Conservation (phyloP, 1,139 yeast species). For the Entelexis paramagnoliae region DNA sequence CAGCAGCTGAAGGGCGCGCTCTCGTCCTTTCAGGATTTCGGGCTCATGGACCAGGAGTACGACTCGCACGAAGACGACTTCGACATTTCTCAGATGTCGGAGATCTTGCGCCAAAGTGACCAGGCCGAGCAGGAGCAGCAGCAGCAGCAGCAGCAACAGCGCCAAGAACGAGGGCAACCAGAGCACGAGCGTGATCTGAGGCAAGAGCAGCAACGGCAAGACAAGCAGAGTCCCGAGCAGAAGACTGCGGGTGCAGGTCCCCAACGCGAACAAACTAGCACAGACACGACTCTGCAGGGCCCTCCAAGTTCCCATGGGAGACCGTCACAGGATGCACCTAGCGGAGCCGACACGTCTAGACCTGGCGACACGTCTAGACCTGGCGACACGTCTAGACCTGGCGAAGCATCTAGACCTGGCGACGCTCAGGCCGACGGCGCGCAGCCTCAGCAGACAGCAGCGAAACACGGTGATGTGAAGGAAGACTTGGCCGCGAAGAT, state of each 20-base stretch:
- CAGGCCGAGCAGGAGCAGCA: background rate
- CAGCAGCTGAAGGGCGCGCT: conserved; percentile 25
- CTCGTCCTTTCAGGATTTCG: conserved; percentile 21
- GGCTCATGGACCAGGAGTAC: conserved; percentile 6
- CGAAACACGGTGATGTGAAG: background rate
- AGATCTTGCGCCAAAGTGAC: background rate
- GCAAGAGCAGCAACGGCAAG: background rate
- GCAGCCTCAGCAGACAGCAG: background rate
- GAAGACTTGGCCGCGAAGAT: conserved; percentile 12
- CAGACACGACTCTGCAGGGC: background rate
- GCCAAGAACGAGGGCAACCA: too few species aligned
- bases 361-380: background rate
- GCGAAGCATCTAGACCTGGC: background rate
- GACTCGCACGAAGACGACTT: conserved; percentile 1
- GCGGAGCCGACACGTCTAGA: background rate
- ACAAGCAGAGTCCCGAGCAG: background rate
- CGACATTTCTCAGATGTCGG: background rate
- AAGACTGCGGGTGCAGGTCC: background rate
- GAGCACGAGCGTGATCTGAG: too few species aligned
- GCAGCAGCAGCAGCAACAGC: background rate
- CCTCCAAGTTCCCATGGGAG: background rate
- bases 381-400: background rate
- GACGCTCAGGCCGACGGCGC: background rate
- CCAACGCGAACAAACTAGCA: background rate
- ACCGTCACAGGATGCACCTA: background rate